Conservation (phyloP, 2,329 filamentous ascomycete species). For the Domatiomyces catenatus region DNA sequence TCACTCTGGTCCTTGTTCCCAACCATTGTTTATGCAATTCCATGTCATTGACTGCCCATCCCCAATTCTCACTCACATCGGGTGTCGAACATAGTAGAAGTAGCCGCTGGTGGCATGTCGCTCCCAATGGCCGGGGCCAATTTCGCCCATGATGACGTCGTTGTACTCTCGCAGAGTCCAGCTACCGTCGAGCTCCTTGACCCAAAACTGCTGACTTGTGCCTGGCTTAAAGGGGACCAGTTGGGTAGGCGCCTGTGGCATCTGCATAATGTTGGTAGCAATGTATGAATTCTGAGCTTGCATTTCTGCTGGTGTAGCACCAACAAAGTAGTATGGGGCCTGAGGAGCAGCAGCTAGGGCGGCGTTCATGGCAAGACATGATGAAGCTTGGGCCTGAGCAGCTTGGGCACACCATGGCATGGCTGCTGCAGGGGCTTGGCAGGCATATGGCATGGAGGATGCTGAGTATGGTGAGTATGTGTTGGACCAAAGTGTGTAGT, state of each 20-base stretch:
- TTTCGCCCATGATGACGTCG: constrained; percentile 13
- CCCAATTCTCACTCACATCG: constrained; percentile 2
- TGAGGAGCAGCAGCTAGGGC: constrained; percentile 13
- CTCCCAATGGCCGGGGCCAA: constrained; percentile 16
- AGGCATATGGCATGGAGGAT: not conserved
- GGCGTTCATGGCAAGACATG: constrained; percentile 12
- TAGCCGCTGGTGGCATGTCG: constrained; percentile 14
- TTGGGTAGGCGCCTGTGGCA: constrained; percentile 11
- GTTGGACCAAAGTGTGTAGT: constrained; percentile 11
- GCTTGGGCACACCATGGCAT: not conserved
- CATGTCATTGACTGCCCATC: not conserved
- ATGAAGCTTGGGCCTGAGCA: constrained; percentile 13
- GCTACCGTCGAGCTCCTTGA: constrained; percentile 22
- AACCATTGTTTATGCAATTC: not conserved
- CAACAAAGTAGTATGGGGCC: constrained; percentile 15
- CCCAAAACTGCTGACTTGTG: constrained; percentile 22
- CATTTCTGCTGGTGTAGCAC: constrained; percentile 17
- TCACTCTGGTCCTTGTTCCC: not conserved
- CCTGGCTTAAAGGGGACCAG: constrained; percentile 21
- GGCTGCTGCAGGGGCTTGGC: not conserved
- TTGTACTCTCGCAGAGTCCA: constrained; percentile 21
- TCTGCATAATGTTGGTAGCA: constrained; percentile 8
- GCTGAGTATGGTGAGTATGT: constrained; percentile 6
- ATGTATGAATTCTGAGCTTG: constrained; percentile 20
- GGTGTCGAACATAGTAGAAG: constrained; percentile 15